Evolutionary conservation across 176 grass and related monocot species (phyloP), one percentile per base, ranked within the genome.

Genomic region (Thalia dealbata): DNA sequence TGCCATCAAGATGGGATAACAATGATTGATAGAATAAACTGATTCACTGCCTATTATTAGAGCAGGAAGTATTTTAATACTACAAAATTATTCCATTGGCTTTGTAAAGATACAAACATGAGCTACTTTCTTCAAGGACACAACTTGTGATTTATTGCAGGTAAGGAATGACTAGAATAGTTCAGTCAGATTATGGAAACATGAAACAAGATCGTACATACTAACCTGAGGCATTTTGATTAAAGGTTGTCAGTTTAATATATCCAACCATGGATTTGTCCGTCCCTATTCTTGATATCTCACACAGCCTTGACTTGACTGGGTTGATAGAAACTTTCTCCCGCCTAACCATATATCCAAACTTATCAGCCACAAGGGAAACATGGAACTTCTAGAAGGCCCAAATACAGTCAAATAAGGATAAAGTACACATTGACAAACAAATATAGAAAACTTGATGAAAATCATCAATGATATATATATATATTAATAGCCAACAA

Each of bases 191-290:
- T 51, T 6, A 52, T 28, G 16, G 19, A 72, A 72, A 38, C 32
- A 38, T 38, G 26, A 29, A 72, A 50, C 14, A 18, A 15, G 60
- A 73, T 50, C 50, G 52, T 22, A 1, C 23, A 68, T 48, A 38
- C 69, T 78, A 82, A 99, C 95, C 95, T 85, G 95, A 79, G 10
- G 90, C 87, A 82, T 99, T 99, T 79, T 99, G 87, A 79, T 99
- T 99, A 82, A 99, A 99, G 30, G 95, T 86, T 84, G 95, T 99
- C 74, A 99, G 76, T 86, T 99, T 99, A 63, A 99, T 99, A 78
- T 99, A 99, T 70, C 95, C 90, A 6, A 99, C 78, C 79, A 78
- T 99, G 69, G 85, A 86, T 51, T 77, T 91, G 50, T 88, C 87
- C 51, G 78, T 69, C 60, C 79, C 84, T 32, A 83, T 75, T 72